Base-by-base conservation (phyloP, 495 filamentous ascomycete genomes). In the Hypoxylon perforatum region DNA sequence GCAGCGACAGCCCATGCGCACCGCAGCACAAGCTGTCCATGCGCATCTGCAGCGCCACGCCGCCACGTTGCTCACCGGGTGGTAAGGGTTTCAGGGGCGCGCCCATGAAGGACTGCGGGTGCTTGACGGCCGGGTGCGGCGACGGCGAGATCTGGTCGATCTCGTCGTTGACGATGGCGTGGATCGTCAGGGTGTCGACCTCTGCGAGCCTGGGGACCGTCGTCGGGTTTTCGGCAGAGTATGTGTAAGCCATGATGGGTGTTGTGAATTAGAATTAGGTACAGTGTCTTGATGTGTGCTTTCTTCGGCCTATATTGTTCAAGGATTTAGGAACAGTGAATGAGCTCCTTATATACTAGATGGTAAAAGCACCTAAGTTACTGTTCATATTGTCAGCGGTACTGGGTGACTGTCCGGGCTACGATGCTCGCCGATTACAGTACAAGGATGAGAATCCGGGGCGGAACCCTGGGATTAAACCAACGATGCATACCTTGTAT, bases 21-120 rank as follows among this genome's bases (percentile, higher is more conserved):
- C 82, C 80, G 61, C 87, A 88, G 70, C 86, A 89, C 8, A 89
- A 81, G 66, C 80, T 75, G 51, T 83, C 84, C 81, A 87, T 84
- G 10, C 79, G 72, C 30, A 87, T 47, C 46, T 87, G 84, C 53
- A 75, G 77, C 35, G 53, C 69, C 2, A 79, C 81, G 12, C 75
- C 80, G 4, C 83, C 82, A 0, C 81, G 75, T 44, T 53, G 47
- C 2, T 51, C 12, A 28, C 50, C 51, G 3, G 46, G 9, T 7
- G 52, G 21, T 9, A 69, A 23, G 0, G 79, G 76, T 10, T 60
- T 56, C 53, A 80, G 63, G 0, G 78, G 78, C 2, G 82, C 66
- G 7, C 74, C 74, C 30, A 73, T 73, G 67, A 87, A 74, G 4
- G 75, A 74, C 8, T 81, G 80, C 0, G 77, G 57, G 28, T 82